Evolutionary conservation across 169 alveolate genomes (phyloP).

Genomic region (Plasmodium reichenowi): DNA sequence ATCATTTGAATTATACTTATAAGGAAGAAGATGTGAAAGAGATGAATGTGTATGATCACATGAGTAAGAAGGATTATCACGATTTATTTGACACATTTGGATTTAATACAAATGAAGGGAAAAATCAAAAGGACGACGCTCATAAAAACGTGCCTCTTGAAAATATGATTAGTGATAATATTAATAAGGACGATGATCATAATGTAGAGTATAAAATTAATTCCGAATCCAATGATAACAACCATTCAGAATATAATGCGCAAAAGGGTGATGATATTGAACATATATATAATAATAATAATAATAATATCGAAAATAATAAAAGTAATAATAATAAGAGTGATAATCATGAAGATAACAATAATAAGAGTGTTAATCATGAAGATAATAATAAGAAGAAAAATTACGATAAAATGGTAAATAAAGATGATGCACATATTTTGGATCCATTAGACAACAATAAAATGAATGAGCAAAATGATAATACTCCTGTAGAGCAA

Average conservation of each 20-base stretch:
- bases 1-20: background rate
- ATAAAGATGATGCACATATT: background rate
- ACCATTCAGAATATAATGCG: no score
- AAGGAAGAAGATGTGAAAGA: background rate
- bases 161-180: background rate
- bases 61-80: constrained; percentile 27
- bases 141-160: background rate
- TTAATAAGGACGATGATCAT: background rate
- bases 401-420: background rate
- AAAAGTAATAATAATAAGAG: no score
- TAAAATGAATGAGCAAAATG: background rate
- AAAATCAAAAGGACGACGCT: background rate
- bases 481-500: background rate
- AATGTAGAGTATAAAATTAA: no score
- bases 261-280: no score
- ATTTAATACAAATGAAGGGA: constrained; percentile 4
- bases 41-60: background rate
- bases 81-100: constrained; percentile 53
- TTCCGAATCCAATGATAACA: no score
- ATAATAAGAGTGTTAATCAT: no score
- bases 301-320: no score
- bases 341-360: no score
- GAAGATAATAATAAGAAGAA: background rate
- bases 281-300: no score
- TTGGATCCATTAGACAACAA: background rate